phyloP scores from a whole-genome alignment of 2,329 filamentous ascomycete genomes.

The Trichophyton simii region DNA sequence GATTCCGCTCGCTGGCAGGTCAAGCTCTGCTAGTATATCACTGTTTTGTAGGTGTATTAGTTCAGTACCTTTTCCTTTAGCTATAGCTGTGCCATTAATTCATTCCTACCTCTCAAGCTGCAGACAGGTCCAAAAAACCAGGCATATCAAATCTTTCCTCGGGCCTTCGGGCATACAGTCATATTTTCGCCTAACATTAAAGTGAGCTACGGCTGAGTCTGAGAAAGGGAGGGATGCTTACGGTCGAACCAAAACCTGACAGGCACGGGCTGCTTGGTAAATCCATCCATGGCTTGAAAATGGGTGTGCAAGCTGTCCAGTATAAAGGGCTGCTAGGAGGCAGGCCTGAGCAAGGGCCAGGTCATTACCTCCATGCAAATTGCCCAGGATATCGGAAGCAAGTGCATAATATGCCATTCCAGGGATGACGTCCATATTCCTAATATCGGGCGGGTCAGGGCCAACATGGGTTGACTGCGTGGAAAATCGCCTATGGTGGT shows the following conservation, averaged over 20 bases:
- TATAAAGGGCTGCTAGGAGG: constrained; percentile 75
- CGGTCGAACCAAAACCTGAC: constrained; percentile 63
- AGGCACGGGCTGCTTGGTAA: constrained; percentile 46
- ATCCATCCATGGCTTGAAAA: constrained; percentile 73
- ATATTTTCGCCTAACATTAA: constrained; percentile 23
- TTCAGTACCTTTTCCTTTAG: not conserved
- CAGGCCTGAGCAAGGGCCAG: constrained; percentile 75
- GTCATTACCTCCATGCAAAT: constrained; percentile 63
- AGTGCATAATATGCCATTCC: constrained; percentile 82
- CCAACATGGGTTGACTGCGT: constrained; percentile 9
- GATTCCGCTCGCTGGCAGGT: constrained; percentile 49
- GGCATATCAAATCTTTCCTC: constrained; percentile 50
- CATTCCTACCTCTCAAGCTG: constrained; percentile 66
- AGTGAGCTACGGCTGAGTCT: constrained; percentile 2
- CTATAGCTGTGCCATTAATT: not conserved
- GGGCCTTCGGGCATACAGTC: constrained; percentile 20
- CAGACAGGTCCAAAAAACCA: constrained; percentile 86
- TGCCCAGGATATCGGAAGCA: constrained; percentile 74
- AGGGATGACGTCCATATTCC: constrained; percentile 75
- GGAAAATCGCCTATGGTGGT: constrained; percentile 3
- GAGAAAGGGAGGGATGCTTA: constrained; percentile 32
- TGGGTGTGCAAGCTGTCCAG: constrained; percentile 74
- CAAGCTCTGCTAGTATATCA: constrained; percentile 82
- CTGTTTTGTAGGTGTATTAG: constrained; percentile 31
- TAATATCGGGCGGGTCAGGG: constrained; percentile 21